Base-by-base conservation (phyloP, 148 eudicot genomes). In the Persicaria tinctoria region DNA sequence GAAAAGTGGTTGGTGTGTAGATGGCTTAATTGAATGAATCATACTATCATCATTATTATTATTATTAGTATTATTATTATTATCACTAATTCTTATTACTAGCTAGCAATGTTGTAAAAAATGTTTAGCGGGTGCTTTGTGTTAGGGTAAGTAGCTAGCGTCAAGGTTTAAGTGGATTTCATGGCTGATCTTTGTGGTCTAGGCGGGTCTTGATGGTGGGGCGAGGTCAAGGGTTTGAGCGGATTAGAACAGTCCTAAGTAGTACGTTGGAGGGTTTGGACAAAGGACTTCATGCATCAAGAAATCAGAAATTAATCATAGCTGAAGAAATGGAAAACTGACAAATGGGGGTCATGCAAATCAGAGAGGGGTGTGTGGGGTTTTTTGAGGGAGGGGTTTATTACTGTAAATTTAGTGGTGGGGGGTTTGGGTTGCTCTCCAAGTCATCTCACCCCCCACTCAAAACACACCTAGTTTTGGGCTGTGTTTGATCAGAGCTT, bases 291-390 rank as follows among this genome's bases (percentile, higher is more conserved):
- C 72, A 71, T 70, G 38, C 4, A 70, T 48, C 54, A 47, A 47
- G 16, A 13, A 38, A 68, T 68, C 8, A 41, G 41, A 32, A 32
- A 32, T 32, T 1, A 63, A 41, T 17, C 44, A 5, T 13, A 51
- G 74, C 54, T 48, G 32, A 48, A 63, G 5, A n/a, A 23, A 63
- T 63, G 44, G 12, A 50, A 50, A 50, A 63, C 74, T 71, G 55
- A 71, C 74, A 71, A 48, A 71, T 71, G 74, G 74, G 74, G 74
- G 38, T 71, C 74, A 71, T 71, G 74, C 74, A 71, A 32, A 18
- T 63, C 10, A 63, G 13, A 59, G 23, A 59, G 59, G 59, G 6
- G 14, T 54, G 20, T 59, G 38, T 16, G 38, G 27, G 32, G 5
- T 59, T 59, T 18, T 59, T 59, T 59, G 9, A 38, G 64, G 64